phyloP scores from a whole-genome alignment of 805 yeast genomes.

The Kodamaea sagamina region DNA sequence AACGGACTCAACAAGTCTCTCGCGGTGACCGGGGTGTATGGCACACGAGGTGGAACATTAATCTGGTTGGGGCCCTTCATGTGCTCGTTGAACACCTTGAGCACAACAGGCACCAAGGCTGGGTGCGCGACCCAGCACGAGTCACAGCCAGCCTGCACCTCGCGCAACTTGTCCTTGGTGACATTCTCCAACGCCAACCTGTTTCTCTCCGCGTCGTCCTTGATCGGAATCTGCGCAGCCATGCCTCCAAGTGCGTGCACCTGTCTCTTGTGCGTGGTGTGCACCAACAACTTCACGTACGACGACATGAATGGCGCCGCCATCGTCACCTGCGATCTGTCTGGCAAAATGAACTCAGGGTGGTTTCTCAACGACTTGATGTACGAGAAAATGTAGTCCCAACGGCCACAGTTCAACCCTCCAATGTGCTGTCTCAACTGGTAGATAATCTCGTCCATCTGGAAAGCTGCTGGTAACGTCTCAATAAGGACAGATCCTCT shows the following conservation, averaged over 20 bases:
- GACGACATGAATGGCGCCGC: slow-evolving; percentile 78
- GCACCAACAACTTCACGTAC: slow-evolving; percentile 70
- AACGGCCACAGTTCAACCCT: slow-evolving; percentile 85
- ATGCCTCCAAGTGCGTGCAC: slow-evolving; percentile 90
- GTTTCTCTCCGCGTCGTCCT: slow-evolving; percentile 65
- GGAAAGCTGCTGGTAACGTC: slow-evolving; percentile 83
- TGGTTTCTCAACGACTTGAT: slow-evolving; percentile 74
- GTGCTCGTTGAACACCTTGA: slow-evolving; percentile 68
- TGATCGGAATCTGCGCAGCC: slow-evolving; percentile 87
- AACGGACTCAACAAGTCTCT: slow-evolving; percentile 62
- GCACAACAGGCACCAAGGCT: slow-evolving; percentile 72
- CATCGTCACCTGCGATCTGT: slow-evolving; percentile 79
- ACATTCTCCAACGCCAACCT: slow-evolving; percentile 71
- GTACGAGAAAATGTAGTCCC: slow-evolving; percentile 85
- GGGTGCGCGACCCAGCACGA: slow-evolving; percentile 93
- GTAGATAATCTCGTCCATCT: slow-evolving; percentile 80
- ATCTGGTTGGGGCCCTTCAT: slow-evolving; percentile 86
- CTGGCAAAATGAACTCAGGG: slow-evolving; percentile 69
- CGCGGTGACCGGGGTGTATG: slow-evolving; percentile 58
- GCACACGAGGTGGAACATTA: slow-evolving; percentile 48
- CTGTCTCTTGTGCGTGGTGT: slow-evolving; percentile 73
- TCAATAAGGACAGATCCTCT: slow-evolving; percentile 82
- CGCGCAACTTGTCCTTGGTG: slow-evolving; percentile 72
- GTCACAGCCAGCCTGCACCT: slow-evolving; percentile 78
- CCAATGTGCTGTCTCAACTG: slow-evolving; percentile 75